Evolutionary conservation across 2,329 filamentous ascomycete genomes (phyloP).

Genomic region (Exophiala lecanii-corni): DNA sequence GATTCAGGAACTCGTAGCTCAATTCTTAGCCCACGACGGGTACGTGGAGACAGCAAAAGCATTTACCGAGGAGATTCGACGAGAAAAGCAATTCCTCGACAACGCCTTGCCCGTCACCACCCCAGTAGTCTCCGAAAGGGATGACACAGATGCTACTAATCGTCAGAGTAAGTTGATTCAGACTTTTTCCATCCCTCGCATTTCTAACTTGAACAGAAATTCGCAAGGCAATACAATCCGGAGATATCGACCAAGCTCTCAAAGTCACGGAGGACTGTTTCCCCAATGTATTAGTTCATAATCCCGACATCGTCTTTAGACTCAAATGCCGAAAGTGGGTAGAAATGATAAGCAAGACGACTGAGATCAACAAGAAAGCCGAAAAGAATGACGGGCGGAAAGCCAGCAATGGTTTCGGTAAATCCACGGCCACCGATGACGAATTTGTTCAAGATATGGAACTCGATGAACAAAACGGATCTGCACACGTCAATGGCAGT

Average conservation of each 20-base stretch:
- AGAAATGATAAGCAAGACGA: conserved; percentile 79
- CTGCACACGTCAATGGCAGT: conserved; percentile 28
- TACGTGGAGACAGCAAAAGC: conserved; percentile 89
- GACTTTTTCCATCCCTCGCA: neutral
- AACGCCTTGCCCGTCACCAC: conserved; percentile 53
- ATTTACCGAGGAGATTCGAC: conserved; percentile 75
- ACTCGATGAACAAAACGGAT: conserved; percentile 42
- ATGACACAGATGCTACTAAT: conserved; percentile 81
- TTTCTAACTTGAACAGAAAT: conserved; percentile 57
- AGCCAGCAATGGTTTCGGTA: conserved; percentile 38
- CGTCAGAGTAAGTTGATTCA: conserved; percentile 66
- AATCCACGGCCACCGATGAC: conserved; percentile 26
- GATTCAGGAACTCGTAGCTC: conserved; percentile 75
- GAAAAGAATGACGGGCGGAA: conserved; percentile 30
- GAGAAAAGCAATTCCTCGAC: conserved; percentile 66
- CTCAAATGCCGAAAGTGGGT: conserved; percentile 88
- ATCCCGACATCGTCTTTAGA: conserved; percentile 81
- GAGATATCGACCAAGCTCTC: conserved; percentile 87
- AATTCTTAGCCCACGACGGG: conserved; percentile 91
- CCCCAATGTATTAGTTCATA: conserved; percentile 70
- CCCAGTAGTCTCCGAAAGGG: conserved; percentile 50
- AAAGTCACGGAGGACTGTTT: conserved; percentile 75
- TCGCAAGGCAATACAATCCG: conserved; percentile 78
- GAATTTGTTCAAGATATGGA: conserved; percentile 54
- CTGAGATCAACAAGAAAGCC: conserved; percentile 56